Evolutionary conservation across 202 grass and related monocot species (phyloP).

Genomic region (Cymbopogon flexuosus): DNA sequence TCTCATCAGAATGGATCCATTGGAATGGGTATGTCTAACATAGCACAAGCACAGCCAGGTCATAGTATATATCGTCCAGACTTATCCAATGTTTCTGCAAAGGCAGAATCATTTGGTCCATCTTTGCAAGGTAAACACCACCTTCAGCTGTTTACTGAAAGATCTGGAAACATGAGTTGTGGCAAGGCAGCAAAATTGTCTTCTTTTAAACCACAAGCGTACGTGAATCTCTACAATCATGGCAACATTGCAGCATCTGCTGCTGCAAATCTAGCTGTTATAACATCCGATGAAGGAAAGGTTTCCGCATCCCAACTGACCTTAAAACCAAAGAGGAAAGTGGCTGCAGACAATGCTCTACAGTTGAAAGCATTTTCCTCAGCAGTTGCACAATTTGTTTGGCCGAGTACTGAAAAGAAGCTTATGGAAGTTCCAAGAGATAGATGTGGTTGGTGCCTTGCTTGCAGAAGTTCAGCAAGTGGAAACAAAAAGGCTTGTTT

Average conservation of each 20-base stretch:
- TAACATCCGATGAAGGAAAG: conserved; percentile 70
- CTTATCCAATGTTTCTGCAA: conserved; percentile 30
- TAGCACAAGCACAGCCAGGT: conserved; percentile 31
- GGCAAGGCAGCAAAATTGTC: conserved; percentile 34
- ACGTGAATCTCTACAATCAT: conserved; percentile 86
- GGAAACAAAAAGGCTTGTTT: conserved; percentile 85
- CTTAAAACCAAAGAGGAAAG: conserved; percentile 57
- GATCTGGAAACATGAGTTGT: conserved; percentile 37
- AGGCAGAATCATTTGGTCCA: conserved; percentile 11
- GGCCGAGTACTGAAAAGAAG: conserved; percentile 82
- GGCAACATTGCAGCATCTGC: conserved; percentile 82
- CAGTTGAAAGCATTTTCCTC: conserved; percentile 91
- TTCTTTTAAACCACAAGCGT: conserved; percentile 71
- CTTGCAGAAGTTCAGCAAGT: conserved; percentile 68
- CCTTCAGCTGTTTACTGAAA: conserved; percentile 35
- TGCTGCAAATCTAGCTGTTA: conserved; percentile 74
- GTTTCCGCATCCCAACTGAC: conserved; percentile 41
- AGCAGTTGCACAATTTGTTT: conserved; percentile 67
- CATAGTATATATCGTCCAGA: conserved; percentile 28
- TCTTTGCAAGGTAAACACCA: conserved; percentile 37
- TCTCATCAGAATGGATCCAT: conserved; percentile 21
- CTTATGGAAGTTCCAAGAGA: conserved; percentile 86
- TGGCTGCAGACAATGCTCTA: conserved; percentile 43
- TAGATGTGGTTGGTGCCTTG: conserved; percentile 95
- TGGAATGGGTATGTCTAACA: conserved; percentile 25